These are phyloP conservation scores for Trichosphaerium sp. DNA, from an alignment of 78 protist species.

Conservation along the genomic window DNA sequence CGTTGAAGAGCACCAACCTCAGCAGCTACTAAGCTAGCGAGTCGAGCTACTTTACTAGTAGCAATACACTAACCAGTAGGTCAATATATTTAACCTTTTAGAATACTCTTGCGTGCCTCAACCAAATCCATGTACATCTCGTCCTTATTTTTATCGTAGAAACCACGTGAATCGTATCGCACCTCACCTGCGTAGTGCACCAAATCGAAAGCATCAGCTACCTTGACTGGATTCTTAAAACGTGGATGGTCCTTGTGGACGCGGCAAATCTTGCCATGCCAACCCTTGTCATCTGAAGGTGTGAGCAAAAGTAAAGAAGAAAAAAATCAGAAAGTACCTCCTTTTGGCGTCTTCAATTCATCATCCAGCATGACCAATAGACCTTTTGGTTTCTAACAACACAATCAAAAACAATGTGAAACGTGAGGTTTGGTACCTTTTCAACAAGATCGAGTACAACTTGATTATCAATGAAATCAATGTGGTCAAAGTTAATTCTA, in stretches of 20 bases:
- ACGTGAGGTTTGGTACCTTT: no score
- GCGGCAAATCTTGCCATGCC: not conserved
- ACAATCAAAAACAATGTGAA: no score
- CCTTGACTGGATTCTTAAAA: not conserved
- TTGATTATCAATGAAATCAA: slow-evolving; percentile 37
- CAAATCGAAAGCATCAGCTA: slow-evolving; percentile 6
- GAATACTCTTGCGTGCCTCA: no score
- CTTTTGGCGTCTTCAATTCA: not conserved
- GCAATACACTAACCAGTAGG: no score
- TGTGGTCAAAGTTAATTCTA: slow-evolving; percentile 21
- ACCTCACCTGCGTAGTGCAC: slow-evolving; percentile 56
- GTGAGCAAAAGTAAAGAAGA: no score
- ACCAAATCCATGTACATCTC: no score
- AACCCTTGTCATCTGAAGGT: no score
- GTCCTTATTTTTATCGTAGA: slow-evolving; percentile 62
- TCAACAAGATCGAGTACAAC: slow-evolving; percentile 31
- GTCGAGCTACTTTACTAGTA: no score
- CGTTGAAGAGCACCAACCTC: no score
- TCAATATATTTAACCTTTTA: no score
- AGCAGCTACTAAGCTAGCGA: no score
- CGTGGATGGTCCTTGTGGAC: not conserved
- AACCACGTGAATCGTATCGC: slow-evolving; percentile 19
- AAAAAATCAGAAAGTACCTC: no score
- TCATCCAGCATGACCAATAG: slow-evolving; percentile 65
- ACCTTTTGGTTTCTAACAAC: slow-evolving; percentile 28